Evolutionary conservation across 306 rosid species (phyloP), one percentile per base, ranked within the genome.

Genomic region (Rosa multiflora): DNA sequence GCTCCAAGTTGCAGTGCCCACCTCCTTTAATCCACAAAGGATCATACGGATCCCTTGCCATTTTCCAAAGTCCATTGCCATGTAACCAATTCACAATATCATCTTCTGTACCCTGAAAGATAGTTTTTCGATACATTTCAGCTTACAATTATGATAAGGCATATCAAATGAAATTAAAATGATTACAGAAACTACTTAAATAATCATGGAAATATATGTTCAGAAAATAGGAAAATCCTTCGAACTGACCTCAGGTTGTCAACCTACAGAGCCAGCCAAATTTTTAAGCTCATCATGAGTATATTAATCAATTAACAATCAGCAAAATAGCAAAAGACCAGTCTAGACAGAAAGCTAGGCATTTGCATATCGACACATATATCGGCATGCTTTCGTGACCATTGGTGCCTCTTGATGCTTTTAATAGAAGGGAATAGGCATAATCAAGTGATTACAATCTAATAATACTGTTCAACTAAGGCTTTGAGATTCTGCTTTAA

Each of bases 1-100:
- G 94, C 93, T 96, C 98, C 87, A 93, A 83, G 91, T 96, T 96
- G 88, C 98, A 91, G 87, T 96, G 99, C 18, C 99, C 98, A 35
- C 97, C 99, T 43, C 97, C 97, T 91, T 91, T 91, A 55, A 96
- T 93, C 99, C 99, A 96, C 77, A 96, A 80, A 0, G 99, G 99
- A 44, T 93, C 99, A 5, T 96, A 96, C 5, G 98, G 87, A 58
- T 96, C 99, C 83, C 77, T 86, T 5, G 99, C 88, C 96, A 90
- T 91, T 86, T 93, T 87, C 96, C 98, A 91, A 10, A 90, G 91
- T 35, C 93, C 87, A 71, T 96, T 86, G 18, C 99, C 99, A 66
- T 96, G 99, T 68, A 93, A 83, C 94, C 92, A 91, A 85, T 93
- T 91, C 51, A 96, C 98, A 44, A 96, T 93, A 80, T 93, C 98